phyloP scores from a whole-genome alignment of 2,329 filamentous ascomycete genomes.

The Ophiognomonia clavigignenti-juglandacearum region DNA sequence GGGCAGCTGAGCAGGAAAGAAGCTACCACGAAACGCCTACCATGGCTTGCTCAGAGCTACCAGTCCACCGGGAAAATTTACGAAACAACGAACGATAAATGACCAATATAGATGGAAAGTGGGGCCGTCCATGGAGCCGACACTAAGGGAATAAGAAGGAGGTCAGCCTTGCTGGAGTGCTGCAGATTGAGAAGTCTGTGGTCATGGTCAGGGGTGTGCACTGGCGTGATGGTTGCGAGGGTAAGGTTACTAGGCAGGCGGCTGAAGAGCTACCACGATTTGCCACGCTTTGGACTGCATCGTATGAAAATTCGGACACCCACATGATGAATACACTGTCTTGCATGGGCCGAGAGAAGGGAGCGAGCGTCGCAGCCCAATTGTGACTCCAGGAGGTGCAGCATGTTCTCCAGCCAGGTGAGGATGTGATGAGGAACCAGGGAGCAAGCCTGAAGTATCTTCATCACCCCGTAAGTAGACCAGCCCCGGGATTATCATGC shows the following conservation, averaged over 20 bases:
- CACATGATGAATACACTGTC: too few relatives aligned
- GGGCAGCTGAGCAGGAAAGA: neutral
- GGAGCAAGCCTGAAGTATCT: too few relatives aligned
- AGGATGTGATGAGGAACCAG: too few relatives aligned
- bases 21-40: constrained; percentile 6
- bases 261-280: too few relatives aligned
- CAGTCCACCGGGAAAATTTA: constrained; percentile 3
- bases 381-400: too few relatives aligned
- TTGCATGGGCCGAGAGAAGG: too few relatives aligned
- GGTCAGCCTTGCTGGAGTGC: neutral
- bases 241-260: neutral
- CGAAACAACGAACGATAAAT: constrained; percentile 11
- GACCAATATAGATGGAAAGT: constrained; percentile 2
- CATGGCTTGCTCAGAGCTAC: constrained; percentile 4
- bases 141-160: neutral
- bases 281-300: too few relatives aligned
- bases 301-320: too few relatives aligned
- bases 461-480: too few relatives aligned
- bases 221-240: neutral
- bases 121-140: constrained; percentile 5
- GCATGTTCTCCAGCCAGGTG: too few relatives aligned
- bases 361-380: too few relatives aligned
- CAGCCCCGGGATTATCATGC: too few relatives aligned
- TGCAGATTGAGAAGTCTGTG: neutral
- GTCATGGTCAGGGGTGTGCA: neutral